Base-by-base conservation (phyloP, 257 asterid genomes). In the Sherardia arvensis region DNA sequence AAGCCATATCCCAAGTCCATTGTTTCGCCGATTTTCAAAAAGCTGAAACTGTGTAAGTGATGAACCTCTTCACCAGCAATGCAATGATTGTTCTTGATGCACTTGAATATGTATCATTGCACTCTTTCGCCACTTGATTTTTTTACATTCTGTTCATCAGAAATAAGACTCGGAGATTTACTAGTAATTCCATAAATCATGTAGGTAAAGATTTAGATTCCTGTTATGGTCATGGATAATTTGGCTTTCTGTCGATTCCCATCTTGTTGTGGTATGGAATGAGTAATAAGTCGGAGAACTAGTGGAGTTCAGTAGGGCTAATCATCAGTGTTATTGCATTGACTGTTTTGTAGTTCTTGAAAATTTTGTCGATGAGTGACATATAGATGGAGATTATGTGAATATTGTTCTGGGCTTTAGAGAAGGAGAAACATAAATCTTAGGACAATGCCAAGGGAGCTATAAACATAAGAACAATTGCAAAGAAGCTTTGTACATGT, bases 41-140 rank as follows among this genome's bases (percentile, higher is more conserved):
- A 78, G 87, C 85, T 92, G 62, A 87, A 89, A 72, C 95, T 92
- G 77, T 92, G 99, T 74, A 92, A 82, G 82, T 92, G 88, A 92
- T 67, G 32, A 7, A 25, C 18, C 11, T 30, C 26, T 62, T 47
- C 25, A 17, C 56, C 17, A 18, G 11, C 55, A 23, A 8, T 26
- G 30, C 0, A 4, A 7, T 22, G 38, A 62, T 43, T 62, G 15
- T 62, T 43, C 9, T 4, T 10, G 3, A 25, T 23, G 36, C 17
- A 15, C 26, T 9, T 47, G 29, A 57, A 57, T 57, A 28, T 57
- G 21, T 25, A 54, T 54, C 12, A 30, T 25, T 0, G 60, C 8
- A 26, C 34, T 26, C 5, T 53, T 32, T 15, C 11, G 11, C 23
- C 8, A 11, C 1, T 22, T 22, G 11, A 22, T 20, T 21, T 2